Base-by-base conservation (phyloP, 768 basidiomycete species). In the Tylopilus intermedius region DNA sequence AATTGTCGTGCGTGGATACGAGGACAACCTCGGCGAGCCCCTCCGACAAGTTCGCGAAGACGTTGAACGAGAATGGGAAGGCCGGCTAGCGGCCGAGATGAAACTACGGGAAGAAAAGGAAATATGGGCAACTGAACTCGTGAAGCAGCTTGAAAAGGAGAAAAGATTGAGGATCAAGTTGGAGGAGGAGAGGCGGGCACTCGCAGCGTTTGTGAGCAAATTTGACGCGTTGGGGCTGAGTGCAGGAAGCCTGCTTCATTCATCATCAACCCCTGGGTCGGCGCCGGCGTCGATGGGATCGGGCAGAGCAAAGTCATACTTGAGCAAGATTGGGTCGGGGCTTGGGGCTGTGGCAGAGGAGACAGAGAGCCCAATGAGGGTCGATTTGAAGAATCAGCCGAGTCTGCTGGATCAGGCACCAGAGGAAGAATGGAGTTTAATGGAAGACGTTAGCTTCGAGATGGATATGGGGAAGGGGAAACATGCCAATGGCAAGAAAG, bases 171-270 rank as follows among this genome's bases (percentile, higher is more conserved):
- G 87, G 46, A 65, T 71, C 32, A 83, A 83, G 58, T 68, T 91
- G 47, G 89, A 92, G 65, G 84, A 84, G 41, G 89, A 92, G 69
- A 79, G 89, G 35, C 75, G 82, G 22, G 90, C 88, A 8, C 74
- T 93, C 38, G 80, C 86, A 4, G 79, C 88, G 6, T 93, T 93
- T 60, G 90, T 93, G 42, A 76, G 75, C 66, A 89, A 87, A 66
- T 90, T 92, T 61, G 90, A 93, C 68, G 76, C 88, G 10, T 68
- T 88, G 26, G 86, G 85, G 0, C 63, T 86, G 30, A 75, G 75
- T 0, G 66, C 69, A 8, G 70, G 71, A 13, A 56, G 61, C 5
- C 52, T 67, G 15, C 61, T 75, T 2, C 62, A 72, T 4, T 67
- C 76, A 18, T n/a, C 61, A 27, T 50, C 62, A 15, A 13, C 18